Evolutionary conservation across 257 asterid genomes (phyloP), one percentile per base, ranked within the genome.

Genomic region (Paraleonurus japonicus): DNA sequence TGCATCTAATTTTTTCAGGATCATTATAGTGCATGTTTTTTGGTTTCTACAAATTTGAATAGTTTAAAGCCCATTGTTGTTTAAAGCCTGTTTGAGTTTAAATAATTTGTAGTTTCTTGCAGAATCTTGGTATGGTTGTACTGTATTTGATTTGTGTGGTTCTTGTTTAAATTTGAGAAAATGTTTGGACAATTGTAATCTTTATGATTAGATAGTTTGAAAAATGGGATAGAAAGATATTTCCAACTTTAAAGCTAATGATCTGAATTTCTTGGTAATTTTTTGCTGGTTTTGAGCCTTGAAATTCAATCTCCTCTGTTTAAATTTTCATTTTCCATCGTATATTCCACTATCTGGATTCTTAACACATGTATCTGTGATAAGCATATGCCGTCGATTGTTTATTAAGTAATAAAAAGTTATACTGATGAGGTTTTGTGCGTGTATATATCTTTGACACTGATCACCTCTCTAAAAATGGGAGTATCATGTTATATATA

Each of bases 21-120:
- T 2, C 33, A 26, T 70, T 65, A 23, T 65, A 58, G 50, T 75
- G 75, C 74, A 72, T 72, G 70, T 53, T 58, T n/a, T 6, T 22
- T 22, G 28, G 55, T 16, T n/a, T 62, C 13, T 62, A n/a, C 47
- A 53, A 27, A 68, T 63, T 63, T 26, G 6, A 67, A 47, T 53
- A 10, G 41, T 19, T 51, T n/a, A n/a, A n/a, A n/a, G 32, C 39
- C 30, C 50, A 33, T 61, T 39, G 27, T 8, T 39, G 59, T 35
- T 61, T 13, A 4, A 12, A 26, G 7, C 4, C 6, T 55, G 41
- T 33, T 45, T 71, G 69, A 20, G 41, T 67, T 50, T 51, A 20
- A 20, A 8, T 53, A 68, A 32, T 19, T 27, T 4, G 22, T 15
- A 5, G 1, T 30, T 54, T 65, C 1, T 30, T 19, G 26, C 59